A percentile compares a stretch with the other conserved stretches of the same genome.
These are phyloP conservation scores for Xerocomus nothofagi DNA, from an alignment of 1,284 basidiomycete genomes.

Conservation along the genomic window DNA sequence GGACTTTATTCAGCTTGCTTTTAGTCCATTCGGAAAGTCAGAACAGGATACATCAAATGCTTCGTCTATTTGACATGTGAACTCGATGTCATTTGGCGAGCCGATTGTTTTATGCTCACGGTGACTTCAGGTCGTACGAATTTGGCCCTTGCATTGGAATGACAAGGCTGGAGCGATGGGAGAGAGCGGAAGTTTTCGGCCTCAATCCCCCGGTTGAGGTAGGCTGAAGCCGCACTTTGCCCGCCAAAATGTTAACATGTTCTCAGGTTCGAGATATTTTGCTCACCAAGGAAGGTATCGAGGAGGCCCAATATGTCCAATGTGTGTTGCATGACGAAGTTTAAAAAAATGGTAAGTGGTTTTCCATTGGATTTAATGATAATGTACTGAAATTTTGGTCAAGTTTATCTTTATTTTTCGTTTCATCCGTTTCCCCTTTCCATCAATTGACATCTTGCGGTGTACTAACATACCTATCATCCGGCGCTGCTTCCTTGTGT, in stretches of 20 bases:
- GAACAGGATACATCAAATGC: conserved; percentile 66
- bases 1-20: neutral
- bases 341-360: conserved; percentile 21
- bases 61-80: conserved; percentile 79
- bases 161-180: conserved; percentile 83
- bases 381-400: neutral
- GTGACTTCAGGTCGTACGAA: conserved; percentile 58
- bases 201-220: conserved; percentile 85
- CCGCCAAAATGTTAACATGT: neutral
- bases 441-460: neutral
- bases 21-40: conserved; percentile 64
- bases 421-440: neutral
- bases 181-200: conserved; percentile 79
- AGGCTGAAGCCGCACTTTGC: neutral
- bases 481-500: neutral
- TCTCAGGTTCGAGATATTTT: conserved; percentile 75
- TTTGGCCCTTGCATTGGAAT: conserved; percentile 88
- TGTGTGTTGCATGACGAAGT: conserved; percentile 51
- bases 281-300: conserved; percentile 51
- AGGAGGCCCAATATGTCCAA: conserved; percentile 46
- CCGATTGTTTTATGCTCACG: conserved; percentile 1
- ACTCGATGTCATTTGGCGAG: conserved; percentile 27
- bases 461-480: conserved; percentile 6
- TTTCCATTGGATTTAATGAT: neutral
- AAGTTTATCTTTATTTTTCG: neutral